Percentiles rank a stretch among this genome's conserved stretches.
Evolutionary conservation across 768 basidiomycete species (phyloP).

Genomic region (Pulveroboletus sp.): DNA sequence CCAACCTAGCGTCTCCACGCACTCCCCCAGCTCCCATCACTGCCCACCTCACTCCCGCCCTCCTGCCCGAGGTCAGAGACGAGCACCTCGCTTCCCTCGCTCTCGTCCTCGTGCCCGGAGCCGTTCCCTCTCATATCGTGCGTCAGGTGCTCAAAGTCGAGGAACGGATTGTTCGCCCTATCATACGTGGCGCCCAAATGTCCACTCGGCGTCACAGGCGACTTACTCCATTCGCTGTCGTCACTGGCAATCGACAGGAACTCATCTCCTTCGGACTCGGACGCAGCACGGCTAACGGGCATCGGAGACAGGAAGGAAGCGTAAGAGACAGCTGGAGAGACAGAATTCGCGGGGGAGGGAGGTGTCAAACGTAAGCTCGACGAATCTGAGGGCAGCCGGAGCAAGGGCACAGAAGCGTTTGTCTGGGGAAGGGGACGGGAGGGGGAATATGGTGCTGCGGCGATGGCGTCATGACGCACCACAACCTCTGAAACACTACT

Average conservation of each 20-base stretch:
- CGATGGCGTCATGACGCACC: background rate
- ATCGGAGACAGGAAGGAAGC: slow-evolving; percentile 25
- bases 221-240: slow-evolving; percentile 12
- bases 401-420: slow-evolving; percentile 4
- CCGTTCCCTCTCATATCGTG: background rate
- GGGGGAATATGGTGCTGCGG: background rate
- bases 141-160: slow-evolving; percentile 18
- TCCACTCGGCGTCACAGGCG: background rate
- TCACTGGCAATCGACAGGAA: slow-evolving; percentile 23
- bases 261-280: slow-evolving; percentile 23
- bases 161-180: slow-evolving; percentile 17
- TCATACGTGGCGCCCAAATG: slow-evolving; percentile 1
- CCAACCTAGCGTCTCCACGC: slow-evolving; percentile 12
- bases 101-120: slow-evolving; percentile 6
- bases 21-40: slow-evolving; percentile 26
- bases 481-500: slow-evolving; percentile 15
- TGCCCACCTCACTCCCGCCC: slow-evolving; percentile 17
- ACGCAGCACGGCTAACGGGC: slow-evolving; percentile 12
- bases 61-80: slow-evolving; percentile 9
- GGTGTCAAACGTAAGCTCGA: background rate
- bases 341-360: background rate
- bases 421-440: background rate
- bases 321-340: slow-evolving; percentile 19
- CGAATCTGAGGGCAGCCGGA: slow-evolving; percentile 8
- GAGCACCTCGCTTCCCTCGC: slow-evolving; percentile 20